These are phyloP conservation scores for Gracilaria domingensis DNA, from an alignment of 23 red algal species.

Conservation along the genomic window DNA sequence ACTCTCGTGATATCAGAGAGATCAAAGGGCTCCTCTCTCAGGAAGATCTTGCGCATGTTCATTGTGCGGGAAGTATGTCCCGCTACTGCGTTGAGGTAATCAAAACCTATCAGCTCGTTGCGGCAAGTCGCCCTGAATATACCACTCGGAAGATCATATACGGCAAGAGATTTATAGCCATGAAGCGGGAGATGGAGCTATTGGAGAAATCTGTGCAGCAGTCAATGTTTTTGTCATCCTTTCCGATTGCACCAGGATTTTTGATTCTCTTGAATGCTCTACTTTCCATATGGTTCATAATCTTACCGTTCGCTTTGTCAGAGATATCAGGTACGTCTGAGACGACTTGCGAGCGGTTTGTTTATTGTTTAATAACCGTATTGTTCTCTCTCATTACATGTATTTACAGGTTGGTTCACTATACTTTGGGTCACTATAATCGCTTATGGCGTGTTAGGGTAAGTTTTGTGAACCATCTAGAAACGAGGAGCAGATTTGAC, in stretches of 20 bases:
- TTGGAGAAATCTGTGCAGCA: conserved; percentile 22
- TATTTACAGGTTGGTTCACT: conserved; percentile 50
- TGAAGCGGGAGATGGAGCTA: conserved; percentile 22
- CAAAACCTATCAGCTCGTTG: conserved; percentile 5
- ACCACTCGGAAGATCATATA: not conserved
- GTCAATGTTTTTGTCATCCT: not conserved
- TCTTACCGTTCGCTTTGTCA: conserved; percentile 55
- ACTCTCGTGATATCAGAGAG: conserved; percentile 40
- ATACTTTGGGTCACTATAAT: conserved; percentile 53
- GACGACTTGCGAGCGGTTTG: too few species aligned
- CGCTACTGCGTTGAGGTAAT: conserved; percentile 47
- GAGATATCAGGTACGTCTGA: conserved; percentile 46
- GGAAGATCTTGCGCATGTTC: conserved; percentile 46
- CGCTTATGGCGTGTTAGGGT: conserved; percentile 52
- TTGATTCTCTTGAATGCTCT: conserved; percentile 34
- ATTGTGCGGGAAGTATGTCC: conserved; percentile 26
- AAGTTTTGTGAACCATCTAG: not conserved
- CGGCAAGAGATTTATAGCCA: conserved; percentile 5
- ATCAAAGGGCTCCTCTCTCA: conserved; percentile 40
- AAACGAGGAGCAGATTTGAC: not conserved
- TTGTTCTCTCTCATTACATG: not conserved
- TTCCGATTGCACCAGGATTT: conserved; percentile 58
- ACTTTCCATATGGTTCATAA: conserved; percentile 58
- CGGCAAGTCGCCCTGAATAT: conserved; percentile 19
- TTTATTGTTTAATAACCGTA: too few species aligned